Evolutionary conservation across 768 basidiomycete genomes (phyloP).

Genomic region (Leccinellum rugosiceps): DNA sequence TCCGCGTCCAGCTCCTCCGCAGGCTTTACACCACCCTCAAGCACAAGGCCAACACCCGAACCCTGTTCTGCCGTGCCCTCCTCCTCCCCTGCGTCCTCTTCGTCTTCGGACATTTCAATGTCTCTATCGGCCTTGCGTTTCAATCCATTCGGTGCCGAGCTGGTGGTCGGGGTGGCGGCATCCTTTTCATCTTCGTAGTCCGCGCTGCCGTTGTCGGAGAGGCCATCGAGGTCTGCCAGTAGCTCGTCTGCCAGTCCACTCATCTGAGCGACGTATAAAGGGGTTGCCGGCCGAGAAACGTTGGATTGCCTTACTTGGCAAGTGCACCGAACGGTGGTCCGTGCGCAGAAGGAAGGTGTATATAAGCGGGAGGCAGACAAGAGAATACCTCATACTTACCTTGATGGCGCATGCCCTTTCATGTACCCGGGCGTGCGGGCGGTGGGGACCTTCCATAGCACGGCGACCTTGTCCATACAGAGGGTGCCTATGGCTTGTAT

Average conservation of each 20-base stretch:
- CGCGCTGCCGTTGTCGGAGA: slow-evolving; percentile 64
- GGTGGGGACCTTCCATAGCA: slow-evolving; percentile 49
- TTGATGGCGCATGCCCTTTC: slow-evolving; percentile 60
- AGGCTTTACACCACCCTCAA: slow-evolving; percentile 85
- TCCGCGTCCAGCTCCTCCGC: slow-evolving; percentile 96
- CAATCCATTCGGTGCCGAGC: slow-evolving; percentile 30
- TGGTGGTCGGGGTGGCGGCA: slow-evolving; percentile 19
- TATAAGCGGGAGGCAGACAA: slow-evolving; percentile 5
- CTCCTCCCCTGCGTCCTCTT: slow-evolving; percentile 40
- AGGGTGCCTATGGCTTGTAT: slow-evolving; percentile 45
- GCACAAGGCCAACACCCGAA: slow-evolving; percentile 57
- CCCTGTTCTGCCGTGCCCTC: slow-evolving; percentile 37
- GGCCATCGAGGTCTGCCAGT: slow-evolving; percentile 85
- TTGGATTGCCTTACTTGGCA: slow-evolving; percentile 11
- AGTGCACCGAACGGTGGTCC: slow-evolving; percentile 5
- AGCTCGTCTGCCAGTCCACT: slow-evolving; percentile 88
- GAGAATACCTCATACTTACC: slow-evolving; percentile 49
- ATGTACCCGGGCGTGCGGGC: slow-evolving; percentile 53
- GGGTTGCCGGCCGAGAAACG: not conserved
- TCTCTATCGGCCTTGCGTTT: slow-evolving; percentile 64
- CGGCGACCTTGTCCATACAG: slow-evolving; percentile 54
- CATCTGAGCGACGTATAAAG: slow-evolving; percentile 41
- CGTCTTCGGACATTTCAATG: slow-evolving; percentile 56
- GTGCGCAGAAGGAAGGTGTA: slow-evolving; percentile 5
- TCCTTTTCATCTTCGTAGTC: slow-evolving; percentile 44